A percentile compares a stretch with the other conserved stretches of the same genome.
phyloP scores from a whole-genome alignment of 2,329 filamentous ascomycete species.

The Aspergillus floridensis region DNA sequence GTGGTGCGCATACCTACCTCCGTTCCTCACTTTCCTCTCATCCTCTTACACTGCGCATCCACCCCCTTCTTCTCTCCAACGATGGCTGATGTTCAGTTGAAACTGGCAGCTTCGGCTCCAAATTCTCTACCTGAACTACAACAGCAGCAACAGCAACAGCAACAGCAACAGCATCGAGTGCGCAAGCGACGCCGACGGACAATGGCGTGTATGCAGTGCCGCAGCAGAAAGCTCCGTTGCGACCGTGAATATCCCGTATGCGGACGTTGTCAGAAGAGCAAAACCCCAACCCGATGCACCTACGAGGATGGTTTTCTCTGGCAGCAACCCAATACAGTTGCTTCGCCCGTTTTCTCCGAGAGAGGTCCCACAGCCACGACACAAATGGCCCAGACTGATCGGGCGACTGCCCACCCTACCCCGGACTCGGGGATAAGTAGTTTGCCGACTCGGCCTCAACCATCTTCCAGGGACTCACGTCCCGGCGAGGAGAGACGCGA shows the following conservation, averaged over 20 bases:
- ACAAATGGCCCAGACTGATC: slow-evolving; percentile 23
- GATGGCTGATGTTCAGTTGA: slow-evolving; percentile 17
- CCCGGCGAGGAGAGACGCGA: slow-evolving; percentile 27
- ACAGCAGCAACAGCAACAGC: slow-evolving; percentile 5
- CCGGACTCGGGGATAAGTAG: slow-evolving; percentile 33
- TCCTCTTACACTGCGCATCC: neutral
- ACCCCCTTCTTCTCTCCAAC: neutral
- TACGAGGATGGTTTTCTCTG: slow-evolving; percentile 43
- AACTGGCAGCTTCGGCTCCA: slow-evolving; percentile 6
- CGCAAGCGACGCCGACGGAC: slow-evolving; percentile 41
- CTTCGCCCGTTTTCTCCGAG: slow-evolving; percentile 26
- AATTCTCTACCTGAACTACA: slow-evolving; percentile 6
- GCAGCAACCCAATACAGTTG: slow-evolving; percentile 38
- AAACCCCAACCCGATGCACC: slow-evolving; percentile 35
- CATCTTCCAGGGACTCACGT: slow-evolving; percentile 8
- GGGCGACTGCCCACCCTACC: slow-evolving; percentile 23
- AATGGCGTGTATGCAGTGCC: slow-evolving; percentile 43
- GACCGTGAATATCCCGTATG: slow-evolving; percentile 44
- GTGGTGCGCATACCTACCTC: too few relatives aligned
- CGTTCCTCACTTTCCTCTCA: neutral
- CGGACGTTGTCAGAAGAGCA: slow-evolving; percentile 39
- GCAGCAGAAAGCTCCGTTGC: slow-evolving; percentile 43
- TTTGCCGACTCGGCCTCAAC: slow-evolving; percentile 25
- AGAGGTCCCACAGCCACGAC: slow-evolving; percentile 21
- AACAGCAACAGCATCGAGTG: slow-evolving; percentile 24